These are phyloP conservation scores for Nidula microcarpa DNA, from an alignment of 768 basidiomycete species.

Conservation along the genomic window DNA sequence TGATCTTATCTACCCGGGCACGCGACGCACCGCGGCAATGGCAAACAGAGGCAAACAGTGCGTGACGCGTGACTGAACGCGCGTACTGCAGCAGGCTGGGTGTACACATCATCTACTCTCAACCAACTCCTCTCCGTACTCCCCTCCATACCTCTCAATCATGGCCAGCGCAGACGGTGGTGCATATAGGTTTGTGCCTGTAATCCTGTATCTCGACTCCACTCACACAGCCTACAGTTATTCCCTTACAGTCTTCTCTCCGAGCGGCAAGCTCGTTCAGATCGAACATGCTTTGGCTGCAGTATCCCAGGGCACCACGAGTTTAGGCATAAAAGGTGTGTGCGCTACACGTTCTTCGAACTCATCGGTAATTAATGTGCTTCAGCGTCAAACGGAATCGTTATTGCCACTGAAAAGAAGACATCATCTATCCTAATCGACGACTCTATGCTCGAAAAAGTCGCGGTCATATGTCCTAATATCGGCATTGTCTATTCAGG, in stretches of 20 bases:
- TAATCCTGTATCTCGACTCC: conserved; percentile 5
- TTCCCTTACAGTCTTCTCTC: conserved; percentile 99
- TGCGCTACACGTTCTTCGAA: conserved; percentile 2
- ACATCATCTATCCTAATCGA: conserved; percentile 96
- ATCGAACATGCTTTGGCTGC: conserved; percentile 99
- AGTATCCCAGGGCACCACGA: conserved; percentile 92
- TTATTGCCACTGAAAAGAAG: conserved; percentile 99
- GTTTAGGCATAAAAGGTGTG: conserved; percentile 96
- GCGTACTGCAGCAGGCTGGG: not conserved
- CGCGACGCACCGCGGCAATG: not conserved
- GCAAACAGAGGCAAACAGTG: conserved; percentile 9
- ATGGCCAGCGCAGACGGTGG: conserved; percentile 85
- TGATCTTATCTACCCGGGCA: not conserved
- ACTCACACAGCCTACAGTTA: conserved; percentile 52
- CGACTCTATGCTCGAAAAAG: conserved; percentile 97
- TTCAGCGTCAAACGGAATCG: conserved; percentile 96
- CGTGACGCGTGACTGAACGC: not conserved
- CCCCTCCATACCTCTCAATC: conserved; percentile 1
- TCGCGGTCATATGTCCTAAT: conserved; percentile 95
- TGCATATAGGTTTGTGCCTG: conserved; percentile 61
- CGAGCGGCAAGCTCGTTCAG: conserved; percentile 98
- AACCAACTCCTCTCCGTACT: conserved; percentile 8
- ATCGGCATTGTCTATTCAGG: conserved; percentile 99
- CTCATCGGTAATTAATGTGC: conserved; percentile 5
- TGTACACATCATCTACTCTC: conserved; percentile 1